These are phyloP conservation scores for Pseudogymnoascus sp. DNA, from an alignment of 2,329 filamentous ascomycete genomes.

Conservation along the genomic window DNA sequence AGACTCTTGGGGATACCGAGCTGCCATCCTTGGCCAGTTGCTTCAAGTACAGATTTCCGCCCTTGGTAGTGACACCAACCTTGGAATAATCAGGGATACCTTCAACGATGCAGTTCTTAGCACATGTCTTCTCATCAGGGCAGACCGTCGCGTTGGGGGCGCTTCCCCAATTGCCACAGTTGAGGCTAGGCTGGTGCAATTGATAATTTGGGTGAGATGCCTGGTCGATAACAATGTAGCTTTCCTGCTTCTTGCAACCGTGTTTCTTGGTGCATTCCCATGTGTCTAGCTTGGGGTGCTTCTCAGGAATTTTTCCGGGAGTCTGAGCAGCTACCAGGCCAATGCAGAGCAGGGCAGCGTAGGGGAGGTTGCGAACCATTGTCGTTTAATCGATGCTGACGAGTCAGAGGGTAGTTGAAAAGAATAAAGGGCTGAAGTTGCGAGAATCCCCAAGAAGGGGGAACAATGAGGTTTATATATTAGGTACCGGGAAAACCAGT, in stretches of 20 bases:
- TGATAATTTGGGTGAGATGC: constrained; percentile 41
- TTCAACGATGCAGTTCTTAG: constrained; percentile 47
- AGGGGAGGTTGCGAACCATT: constrained; percentile 4
- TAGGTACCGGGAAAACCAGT: background rate
- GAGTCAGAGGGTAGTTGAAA: background rate
- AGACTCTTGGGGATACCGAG: constrained; percentile 35
- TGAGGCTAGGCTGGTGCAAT: constrained; percentile 26
- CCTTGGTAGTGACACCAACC: constrained; percentile 35
- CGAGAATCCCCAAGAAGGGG: background rate
- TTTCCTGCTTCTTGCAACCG: constrained; percentile 42
- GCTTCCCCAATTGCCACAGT: constrained; percentile 30
- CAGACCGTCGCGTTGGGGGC: constrained; percentile 38
- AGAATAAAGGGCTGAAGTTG: background rate
- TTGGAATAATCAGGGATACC: constrained; percentile 42
- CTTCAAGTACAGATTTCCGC: constrained; percentile 32
- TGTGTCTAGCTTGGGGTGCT: constrained; percentile 45
- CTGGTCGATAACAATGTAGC: constrained; percentile 44
- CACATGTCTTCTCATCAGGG: constrained; percentile 43
- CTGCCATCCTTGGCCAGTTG: constrained; percentile 17
- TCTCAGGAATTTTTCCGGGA: constrained; percentile 37
- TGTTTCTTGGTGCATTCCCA: constrained; percentile 43
- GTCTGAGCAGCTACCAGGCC: constrained; percentile 29
- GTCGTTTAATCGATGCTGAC: background rate
- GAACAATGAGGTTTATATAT: background rate
- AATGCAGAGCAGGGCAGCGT: background rate